Conservation (phyloP, 768 basidiomycete genomes). For the Pleurotus tuber-regium region DNA sequence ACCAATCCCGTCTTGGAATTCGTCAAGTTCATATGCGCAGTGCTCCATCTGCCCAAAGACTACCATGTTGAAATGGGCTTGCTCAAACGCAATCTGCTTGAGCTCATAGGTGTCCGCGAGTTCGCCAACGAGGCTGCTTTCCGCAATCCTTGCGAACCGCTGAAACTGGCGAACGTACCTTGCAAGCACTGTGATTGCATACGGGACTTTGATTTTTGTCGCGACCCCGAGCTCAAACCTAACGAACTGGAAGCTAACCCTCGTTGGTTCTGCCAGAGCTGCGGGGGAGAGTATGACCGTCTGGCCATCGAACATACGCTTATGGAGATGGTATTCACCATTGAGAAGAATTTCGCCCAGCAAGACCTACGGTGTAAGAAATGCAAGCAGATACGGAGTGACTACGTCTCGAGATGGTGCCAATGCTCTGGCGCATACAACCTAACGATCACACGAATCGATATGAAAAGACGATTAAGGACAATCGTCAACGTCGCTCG, state of each 20-base stretch:
- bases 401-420: slow-evolving; percentile 84
- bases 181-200: slow-evolving; percentile 84
- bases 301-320: slow-evolving; percentile 82
- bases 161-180: slow-evolving; percentile 82
- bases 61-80: slow-evolving; percentile 84
- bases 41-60: slow-evolving; percentile 77
- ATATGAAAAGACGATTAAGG: slow-evolving; percentile 66
- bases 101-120: slow-evolving; percentile 82
- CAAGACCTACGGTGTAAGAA: slow-evolving; percentile 89
- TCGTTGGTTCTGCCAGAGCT: slow-evolving; percentile 70
- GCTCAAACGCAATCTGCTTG: slow-evolving; percentile 84
- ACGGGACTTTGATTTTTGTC: slow-evolving; percentile 93
- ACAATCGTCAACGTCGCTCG: slow-evolving; percentile 84
- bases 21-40: slow-evolving; percentile 82
- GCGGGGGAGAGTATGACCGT: slow-evolving; percentile 88
- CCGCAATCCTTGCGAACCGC: slow-evolving; percentile 88
- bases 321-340: slow-evolving; percentile 67
- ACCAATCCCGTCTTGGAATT: slow-evolving; percentile 86
- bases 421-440: slow-evolving; percentile 85
- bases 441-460: slow-evolving; percentile 68
- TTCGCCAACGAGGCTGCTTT: slow-evolving; percentile 85
- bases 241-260: slow-evolving; percentile 44
- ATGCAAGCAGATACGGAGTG: slow-evolving; percentile 88
- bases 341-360: slow-evolving; percentile 76
- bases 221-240: slow-evolving; percentile 82